Base-by-base conservation (phyloP, 2,329 filamentous ascomycete species). In the Cercospora citrullina region DNA sequence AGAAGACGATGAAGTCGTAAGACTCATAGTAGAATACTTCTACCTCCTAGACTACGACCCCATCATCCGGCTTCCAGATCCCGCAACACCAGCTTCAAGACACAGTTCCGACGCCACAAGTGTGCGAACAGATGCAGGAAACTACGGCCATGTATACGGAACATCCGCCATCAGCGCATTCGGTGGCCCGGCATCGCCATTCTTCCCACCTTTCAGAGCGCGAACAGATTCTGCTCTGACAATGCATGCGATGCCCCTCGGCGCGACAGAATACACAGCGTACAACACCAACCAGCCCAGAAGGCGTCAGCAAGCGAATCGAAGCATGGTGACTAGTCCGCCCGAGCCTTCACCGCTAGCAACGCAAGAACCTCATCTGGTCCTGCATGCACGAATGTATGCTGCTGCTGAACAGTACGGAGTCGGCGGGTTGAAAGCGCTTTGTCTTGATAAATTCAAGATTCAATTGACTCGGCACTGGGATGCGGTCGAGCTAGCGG, bases 401-500 rank as follows among this genome's bases (percentile, higher is more conserved):
- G 69, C 73, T 23, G 71, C 72, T 4, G 75, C 68, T 16, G 64
- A 71, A 14, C 68, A 68, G 18, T 77, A 74, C 55, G 71, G 72
- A 18, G 71, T 77, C 9, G 61, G 53, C 8, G 73, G 73, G 0
- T 68, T 77, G 18, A 74, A 74, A 48, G 64, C 69, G 1, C 64
- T 76, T 7, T 68, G 73, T 4, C 64, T 74, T 2, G 69, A 69
- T 31, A 76, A 75, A 57, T 76, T 73, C 68, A 73, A 73, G 18
- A 70, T 73, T 26, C 73, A 71, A 57, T 67, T 70, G 8, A 71
- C 71, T 26, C 63, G 64, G 14, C 73, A 75, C 48, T 73, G 70
- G 72, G 60, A 78, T 21, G 71, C 75, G 0, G 48, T 66, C 8
- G 75, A 77, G 42, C 72, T 80, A 14, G 68, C 75, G 7, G 70